A percentile compares a stretch with the other conserved stretches of the same genome.
phyloP scores from a whole-genome alignment of 306 rosid genomes.

The Vigna trinervia region DNA sequence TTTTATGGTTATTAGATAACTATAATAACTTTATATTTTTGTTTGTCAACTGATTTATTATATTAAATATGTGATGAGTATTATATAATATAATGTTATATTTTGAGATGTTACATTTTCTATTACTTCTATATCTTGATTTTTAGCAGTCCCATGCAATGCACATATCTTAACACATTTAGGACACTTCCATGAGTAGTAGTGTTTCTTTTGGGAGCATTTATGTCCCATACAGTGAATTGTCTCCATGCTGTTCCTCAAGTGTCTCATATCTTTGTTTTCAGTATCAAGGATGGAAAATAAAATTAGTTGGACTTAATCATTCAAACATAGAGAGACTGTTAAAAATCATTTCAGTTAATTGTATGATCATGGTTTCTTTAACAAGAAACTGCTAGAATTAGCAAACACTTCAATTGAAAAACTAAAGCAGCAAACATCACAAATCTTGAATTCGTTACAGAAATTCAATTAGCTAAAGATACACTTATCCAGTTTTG shows the following conservation, averaged over 20 bases:
- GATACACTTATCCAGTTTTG: not conserved
- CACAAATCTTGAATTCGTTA: no score
- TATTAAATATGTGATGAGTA: no score
- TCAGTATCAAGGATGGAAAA: not conserved
- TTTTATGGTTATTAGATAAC: no score
- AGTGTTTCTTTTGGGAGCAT: not conserved
- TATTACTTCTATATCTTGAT: not conserved
- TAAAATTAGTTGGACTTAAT: not conserved
- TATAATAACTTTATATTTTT: no score
- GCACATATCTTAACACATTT: not conserved
- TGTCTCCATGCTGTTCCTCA: not conserved
- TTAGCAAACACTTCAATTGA: not conserved
- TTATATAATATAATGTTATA: no score
- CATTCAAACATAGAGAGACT: not conserved
- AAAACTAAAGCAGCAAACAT: not conserved
- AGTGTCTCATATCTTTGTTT: not conserved
- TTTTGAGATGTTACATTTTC: not conserved
- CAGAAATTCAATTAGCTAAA: not conserved
- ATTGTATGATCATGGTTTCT: not conserved
- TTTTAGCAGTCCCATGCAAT: not conserved
- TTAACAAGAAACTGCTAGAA: not conserved
- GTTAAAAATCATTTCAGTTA: not conserved
- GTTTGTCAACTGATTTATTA: no score
- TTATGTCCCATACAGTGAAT: not conserved
- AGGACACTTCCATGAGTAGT: constrained; percentile 1